phyloP scores from a whole-genome alignment of 176 grass and related monocot genomes.

The Leersia perrieri region DNA sequence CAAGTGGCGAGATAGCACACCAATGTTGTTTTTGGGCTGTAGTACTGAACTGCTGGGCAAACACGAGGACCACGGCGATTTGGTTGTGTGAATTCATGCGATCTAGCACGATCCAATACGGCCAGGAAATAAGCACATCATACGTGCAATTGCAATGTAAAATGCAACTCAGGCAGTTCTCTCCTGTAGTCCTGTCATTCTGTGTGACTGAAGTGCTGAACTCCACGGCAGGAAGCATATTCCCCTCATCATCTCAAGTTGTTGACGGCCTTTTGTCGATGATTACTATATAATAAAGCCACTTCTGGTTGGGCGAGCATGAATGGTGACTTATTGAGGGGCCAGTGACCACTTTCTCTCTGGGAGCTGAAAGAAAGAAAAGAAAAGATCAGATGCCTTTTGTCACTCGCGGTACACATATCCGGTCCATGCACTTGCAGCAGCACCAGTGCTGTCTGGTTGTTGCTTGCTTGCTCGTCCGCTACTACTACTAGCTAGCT shows the following conservation, averaged over 20 bases:
- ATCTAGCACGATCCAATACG: background rate
- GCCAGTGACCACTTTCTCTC: background rate
- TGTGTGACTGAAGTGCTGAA: background rate
- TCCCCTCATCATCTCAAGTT: background rate
- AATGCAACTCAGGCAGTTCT: background rate
- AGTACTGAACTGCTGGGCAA: too few relatives aligned
- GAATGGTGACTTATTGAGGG: background rate
- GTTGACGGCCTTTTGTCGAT: background rate
- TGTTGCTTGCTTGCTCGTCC: slow-evolving; percentile 7
- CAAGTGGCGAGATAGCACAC: background rate
- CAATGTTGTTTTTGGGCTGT: background rate
- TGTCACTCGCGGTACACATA: background rate
- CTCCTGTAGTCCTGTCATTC: too few relatives aligned
- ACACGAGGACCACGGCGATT: background rate
- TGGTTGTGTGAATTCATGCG: background rate
- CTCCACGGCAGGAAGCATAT: background rate
- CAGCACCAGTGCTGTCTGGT: background rate
- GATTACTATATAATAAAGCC: background rate
- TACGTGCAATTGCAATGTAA: too few relatives aligned
- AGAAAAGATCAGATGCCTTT: background rate
- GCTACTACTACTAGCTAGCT: background rate
- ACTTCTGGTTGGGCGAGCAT: background rate
- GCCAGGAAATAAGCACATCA: background rate
- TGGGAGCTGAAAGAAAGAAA: background rate
- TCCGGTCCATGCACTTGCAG: background rate